Evolutionary conservation across 306 rosid species (phyloP).

Genomic region (Corylus heterophylla): DNA sequence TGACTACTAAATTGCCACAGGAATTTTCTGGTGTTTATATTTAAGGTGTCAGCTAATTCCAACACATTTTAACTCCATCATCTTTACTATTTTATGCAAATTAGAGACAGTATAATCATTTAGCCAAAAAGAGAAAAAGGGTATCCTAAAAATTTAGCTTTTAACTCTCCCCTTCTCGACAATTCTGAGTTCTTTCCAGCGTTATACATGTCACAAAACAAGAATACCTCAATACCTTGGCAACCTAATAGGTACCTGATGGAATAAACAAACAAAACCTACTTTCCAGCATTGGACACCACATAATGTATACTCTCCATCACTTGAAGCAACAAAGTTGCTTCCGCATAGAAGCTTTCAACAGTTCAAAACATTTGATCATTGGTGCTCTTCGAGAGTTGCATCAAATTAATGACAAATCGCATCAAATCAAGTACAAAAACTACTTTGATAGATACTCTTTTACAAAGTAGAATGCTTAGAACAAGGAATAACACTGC

Average conservation of each 20-base stretch:
- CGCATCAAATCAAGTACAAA: background rate
- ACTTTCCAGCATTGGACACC: background rate
- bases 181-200: background rate
- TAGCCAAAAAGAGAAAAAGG: background rate
- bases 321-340: background rate
- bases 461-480: background rate
- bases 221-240: background rate
- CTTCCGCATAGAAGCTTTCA: background rate
- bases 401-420: background rate
- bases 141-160: too few relatives aligned
- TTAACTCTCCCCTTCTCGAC: background rate
- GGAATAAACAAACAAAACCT: conserved; percentile 1
- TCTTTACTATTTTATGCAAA: background rate
- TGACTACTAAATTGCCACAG: background rate
- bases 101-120: background rate
- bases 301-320: background rate
- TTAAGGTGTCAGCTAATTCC: background rate
- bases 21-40: background rate
- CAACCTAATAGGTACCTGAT: background rate
- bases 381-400: background rate
- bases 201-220: background rate
- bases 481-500: background rate
- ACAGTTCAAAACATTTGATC: background rate
- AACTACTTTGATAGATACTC: background rate
- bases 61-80: background rate